Conservation (phyloP, 148 eudicot species). For the Suaeda aralocaspica region DNA sequence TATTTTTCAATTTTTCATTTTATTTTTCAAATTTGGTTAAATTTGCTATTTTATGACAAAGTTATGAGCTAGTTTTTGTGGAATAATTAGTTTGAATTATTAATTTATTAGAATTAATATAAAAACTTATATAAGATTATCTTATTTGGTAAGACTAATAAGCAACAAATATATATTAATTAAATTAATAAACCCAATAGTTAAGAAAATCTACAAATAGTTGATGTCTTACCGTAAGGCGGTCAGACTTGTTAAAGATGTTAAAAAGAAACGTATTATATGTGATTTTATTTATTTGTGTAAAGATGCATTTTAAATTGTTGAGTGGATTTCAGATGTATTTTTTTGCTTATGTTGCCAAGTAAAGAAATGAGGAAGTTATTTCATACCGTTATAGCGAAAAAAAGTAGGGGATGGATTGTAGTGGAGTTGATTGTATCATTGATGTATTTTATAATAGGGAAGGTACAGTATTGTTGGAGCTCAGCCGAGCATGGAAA, state of each 20-base stretch:
- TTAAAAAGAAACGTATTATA: too few species aligned
- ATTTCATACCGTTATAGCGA: too few species aligned
- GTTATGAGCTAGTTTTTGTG: not conserved
- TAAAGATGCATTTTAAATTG: not conserved
- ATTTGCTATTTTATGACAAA: not conserved
- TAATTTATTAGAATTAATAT: too few species aligned
- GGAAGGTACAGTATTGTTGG: slow-evolving; percentile 97
- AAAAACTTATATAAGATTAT: too few species aligned
- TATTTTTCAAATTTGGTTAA: not conserved
- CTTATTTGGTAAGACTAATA: too few species aligned
- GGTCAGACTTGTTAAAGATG: too few species aligned
- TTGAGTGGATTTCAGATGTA: not conserved
- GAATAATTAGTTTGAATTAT: not conserved
- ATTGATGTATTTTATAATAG: slow-evolving; percentile 36
- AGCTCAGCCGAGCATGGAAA: slow-evolving; percentile 96
- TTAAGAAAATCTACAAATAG: too few species aligned
- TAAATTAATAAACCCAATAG: too few species aligned
- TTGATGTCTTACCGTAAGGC: too few species aligned
- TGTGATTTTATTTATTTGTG: too few species aligned
- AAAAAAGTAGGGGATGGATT: not conserved
- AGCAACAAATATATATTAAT: too few species aligned
- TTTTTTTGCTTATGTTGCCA: too few species aligned
- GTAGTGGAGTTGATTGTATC: not conserved
- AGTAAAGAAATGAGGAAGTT: not conserved
- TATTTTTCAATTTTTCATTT: not conserved